Base-by-base conservation (phyloP, 768 basidiomycete species). In the Collybia mongolica region DNA sequence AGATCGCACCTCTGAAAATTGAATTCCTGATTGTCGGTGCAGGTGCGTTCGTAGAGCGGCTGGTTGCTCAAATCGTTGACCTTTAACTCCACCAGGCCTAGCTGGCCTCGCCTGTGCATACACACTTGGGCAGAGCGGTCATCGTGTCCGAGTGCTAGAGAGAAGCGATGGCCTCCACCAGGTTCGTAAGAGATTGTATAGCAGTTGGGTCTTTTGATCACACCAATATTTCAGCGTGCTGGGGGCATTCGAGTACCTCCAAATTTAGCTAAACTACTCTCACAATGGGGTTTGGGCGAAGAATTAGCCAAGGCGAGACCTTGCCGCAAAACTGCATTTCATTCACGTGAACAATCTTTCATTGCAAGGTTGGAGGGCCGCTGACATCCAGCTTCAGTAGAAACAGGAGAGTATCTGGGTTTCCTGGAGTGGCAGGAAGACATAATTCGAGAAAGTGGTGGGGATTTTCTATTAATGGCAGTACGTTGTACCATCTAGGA, bases 241-340 rank as follows among this genome's bases (percentile, higher is more conserved):
- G 71, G 67, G 40, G 79, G 77, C 18, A 60, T 77, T 41, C 72
- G 77, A 23, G 68, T 82, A 6, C 77, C 81, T 37, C 81, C 81
- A 19, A 82, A 82, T 49, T 64, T 79, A 38, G 73, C 72, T 29
- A 76, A 77, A 57, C 72, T 81, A 15, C 60, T 83, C 7, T 64
- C 68, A 29, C 70, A 73, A 52, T 83, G 81, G 80, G 77, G 77
- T 2, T 64, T 80, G n/a, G 65, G 64, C 20, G 67, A 74, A 6
- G 66, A 72, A 32, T 62, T 81, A 8, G 58, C 60, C 22, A 62
- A 60, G 24, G 70, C 72, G 28, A 49, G 55, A 26, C 63, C 60
- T 29, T 69, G 69, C 43, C 62, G 65, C 40, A 69, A 67, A 38
- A 64, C 66, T 41, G 63, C 63, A 12, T 70, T 73, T 48, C 61